Evolutionary conservation across 129 eudicot species (phyloP).

Genomic region (Oenanthe sinensis): DNA sequence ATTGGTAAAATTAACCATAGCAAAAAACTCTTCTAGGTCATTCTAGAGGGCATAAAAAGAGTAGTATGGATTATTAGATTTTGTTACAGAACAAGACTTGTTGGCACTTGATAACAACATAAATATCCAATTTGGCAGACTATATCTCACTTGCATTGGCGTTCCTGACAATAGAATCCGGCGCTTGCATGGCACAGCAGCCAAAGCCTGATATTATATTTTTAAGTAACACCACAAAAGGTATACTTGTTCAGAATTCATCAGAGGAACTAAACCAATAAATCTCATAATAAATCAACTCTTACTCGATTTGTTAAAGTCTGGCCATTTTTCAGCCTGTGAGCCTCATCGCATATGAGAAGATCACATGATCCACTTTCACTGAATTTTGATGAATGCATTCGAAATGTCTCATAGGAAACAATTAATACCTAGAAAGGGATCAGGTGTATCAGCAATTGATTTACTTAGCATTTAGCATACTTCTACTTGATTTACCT

Average conservation of each 20-base stretch:
- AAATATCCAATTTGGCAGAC: conserved; percentile 2
- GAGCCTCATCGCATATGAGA: conserved; percentile 97
- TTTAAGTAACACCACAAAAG: conserved; percentile 6
- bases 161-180: conserved; percentile 93
- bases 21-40: conserved; percentile 90
- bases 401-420: conserved; percentile 92
- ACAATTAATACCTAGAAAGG: conserved; percentile 75
- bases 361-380: conserved; percentile 89
- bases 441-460: conserved; percentile 14
- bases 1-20: conserved; percentile 97
- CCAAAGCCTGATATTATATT: conserved; percentile 63
- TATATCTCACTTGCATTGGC: conserved; percentile 85
- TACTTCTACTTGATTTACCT: conserved; percentile 40
- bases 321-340: conserved; percentile 95
- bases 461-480: conserved; percentile 9
- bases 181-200: conserved; percentile 80
- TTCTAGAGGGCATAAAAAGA: conserved; percentile 42
- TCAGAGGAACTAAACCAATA: not conserved
- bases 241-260: not conserved
- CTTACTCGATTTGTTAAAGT: conserved; percentile 91
- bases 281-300: not conserved
- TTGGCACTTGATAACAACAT: conserved; percentile 6
- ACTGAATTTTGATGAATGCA: conserved; percentile 80
- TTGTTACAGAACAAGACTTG: conserved; percentile 14
- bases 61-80: not conserved